Evolutionary conservation across 1,284 basidiomycete species (phyloP).

Genomic region (Leccinum subrobustum): DNA sequence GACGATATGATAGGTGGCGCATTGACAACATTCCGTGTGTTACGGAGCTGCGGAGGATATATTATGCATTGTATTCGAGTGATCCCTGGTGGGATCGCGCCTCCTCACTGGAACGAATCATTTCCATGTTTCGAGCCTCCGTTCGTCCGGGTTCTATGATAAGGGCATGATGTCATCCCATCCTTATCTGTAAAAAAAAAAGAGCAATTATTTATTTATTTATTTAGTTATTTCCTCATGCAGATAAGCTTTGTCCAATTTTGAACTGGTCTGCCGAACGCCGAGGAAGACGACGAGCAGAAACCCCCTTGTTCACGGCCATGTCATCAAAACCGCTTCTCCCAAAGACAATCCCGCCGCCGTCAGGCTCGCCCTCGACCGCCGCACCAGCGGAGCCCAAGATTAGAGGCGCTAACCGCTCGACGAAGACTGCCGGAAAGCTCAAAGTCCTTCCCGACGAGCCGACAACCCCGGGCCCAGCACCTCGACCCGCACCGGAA

Average conservation of each 20-base stretch:
- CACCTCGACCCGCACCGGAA: conserved; percentile 43
- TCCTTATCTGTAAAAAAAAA: not conserved
- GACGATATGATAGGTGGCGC: not conserved
- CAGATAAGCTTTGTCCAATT: conserved; percentile 10
- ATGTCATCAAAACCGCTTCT: conserved; percentile 35
- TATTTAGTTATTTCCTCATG: conserved; percentile 9
- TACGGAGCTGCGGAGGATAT: conserved; percentile 4
- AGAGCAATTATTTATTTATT: not conserved
- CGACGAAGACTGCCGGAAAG: conserved; percentile 87
- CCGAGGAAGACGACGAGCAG: conserved; percentile 17
- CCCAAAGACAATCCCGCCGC: conserved; percentile 29
- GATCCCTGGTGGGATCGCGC: not conserved
- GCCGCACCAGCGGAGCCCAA: conserved; percentile 42
- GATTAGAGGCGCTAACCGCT: conserved; percentile 69
- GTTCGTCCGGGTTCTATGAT: not conserved
- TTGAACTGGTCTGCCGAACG: conserved; percentile 17
- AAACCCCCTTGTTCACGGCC: not conserved
- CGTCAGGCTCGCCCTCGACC: conserved; percentile 4
- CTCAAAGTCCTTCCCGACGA: conserved; percentile 94
- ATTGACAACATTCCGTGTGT: not conserved
- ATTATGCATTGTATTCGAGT: not conserved
- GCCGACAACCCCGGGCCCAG: conserved; percentile 76
- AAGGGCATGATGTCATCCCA: conserved; percentile 20
- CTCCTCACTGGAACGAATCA: not conserved
- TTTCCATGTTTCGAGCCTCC: not conserved